These are phyloP conservation scores for Serendipita sp. DNA, from an alignment of 1,284 basidiomycete species.

Conservation along the genomic window DNA sequence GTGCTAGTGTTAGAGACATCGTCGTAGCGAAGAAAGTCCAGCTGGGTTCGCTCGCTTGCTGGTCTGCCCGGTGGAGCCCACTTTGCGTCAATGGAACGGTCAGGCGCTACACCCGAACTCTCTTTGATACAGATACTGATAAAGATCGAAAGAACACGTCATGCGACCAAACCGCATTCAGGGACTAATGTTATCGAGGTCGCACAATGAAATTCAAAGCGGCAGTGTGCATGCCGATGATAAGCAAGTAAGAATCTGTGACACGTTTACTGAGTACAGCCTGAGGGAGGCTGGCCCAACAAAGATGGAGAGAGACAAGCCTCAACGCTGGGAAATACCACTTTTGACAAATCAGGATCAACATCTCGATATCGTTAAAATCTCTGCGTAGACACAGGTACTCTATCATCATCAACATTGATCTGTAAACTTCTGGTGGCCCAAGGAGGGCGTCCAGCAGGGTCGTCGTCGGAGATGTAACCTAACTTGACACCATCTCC, in stretches of 20 bases:
- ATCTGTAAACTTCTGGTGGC: conserved; percentile 28
- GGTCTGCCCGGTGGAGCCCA: neutral
- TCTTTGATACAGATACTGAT: neutral
- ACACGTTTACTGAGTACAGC: no score
- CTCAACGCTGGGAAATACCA: no score
- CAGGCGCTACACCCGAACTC: neutral
- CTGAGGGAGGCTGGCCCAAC: no score
- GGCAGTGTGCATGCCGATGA: neutral
- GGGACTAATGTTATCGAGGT: neutral
- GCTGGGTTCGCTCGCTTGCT: neutral
- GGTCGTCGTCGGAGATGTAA: conserved; percentile 14
- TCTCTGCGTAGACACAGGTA: conserved; percentile 18
- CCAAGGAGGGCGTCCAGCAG: conserved; percentile 24
- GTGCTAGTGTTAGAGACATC: neutral
- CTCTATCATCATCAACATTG: conserved; percentile 29
- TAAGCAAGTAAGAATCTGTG: no score
- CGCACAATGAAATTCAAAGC: neutral
- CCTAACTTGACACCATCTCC: conserved; percentile 30
- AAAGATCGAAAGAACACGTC: neutral
- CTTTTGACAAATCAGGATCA: no score
- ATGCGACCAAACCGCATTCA: neutral
- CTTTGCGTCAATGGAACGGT: neutral
- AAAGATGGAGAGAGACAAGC: no score
- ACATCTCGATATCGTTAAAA: conserved; percentile 13
- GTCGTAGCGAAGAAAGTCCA: neutral